Base-by-base conservation (phyloP, 164 flowering plant genomes). In the Cinnamomum micranthum region DNA sequence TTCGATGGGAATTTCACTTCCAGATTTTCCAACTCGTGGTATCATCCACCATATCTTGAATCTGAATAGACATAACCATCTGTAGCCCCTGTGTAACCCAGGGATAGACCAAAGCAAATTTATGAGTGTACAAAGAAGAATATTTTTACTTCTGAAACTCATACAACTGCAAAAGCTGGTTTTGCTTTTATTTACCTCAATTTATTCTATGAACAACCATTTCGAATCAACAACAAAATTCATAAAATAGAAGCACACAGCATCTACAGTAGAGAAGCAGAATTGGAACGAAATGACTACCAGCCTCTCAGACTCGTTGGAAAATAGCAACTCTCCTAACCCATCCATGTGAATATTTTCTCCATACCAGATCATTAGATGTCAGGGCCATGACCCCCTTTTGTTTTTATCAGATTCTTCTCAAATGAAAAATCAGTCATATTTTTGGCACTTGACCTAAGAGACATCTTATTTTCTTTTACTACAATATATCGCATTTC, bases 21-120 rank as follows among this genome's bases (percentile, higher is more conserved):
- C 88, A 0, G 82, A 79, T 67, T 80, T 79, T 69, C 92, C 95
- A 15, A 83, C 77, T 2, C 87, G 72, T 2, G 92, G 97, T 79
- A 87, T 86, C 97, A 91, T 91, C 97, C 95, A 91, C 94, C 97
- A 90, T 19, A 91, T 84, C 73, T 91, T 93, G 77, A 79, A 81
- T 75, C 88, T 85, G 70, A 84, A 91, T 6, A 88, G 85, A 69
- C 85, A 81, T 79, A 92, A 9, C 69, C 85, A 83, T 80, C 82
- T 85, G 84, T 63, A 82, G 62, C 80, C 85, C 85, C 97, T 91
- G 85, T 63, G 73, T 41, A 77, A 23, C 3, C 13, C 52, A 68
- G 6, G 31, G 2, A 60, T 33, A 25, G 12, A 9, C n/a, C 33
- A 35, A 60, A n/a, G n/a, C 59, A 19, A 75, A 17, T 35, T 22